These are phyloP conservation scores for Naganishia kalamii DNA, from an alignment of 768 basidiomycete genomes.

Conservation along the genomic window DNA sequence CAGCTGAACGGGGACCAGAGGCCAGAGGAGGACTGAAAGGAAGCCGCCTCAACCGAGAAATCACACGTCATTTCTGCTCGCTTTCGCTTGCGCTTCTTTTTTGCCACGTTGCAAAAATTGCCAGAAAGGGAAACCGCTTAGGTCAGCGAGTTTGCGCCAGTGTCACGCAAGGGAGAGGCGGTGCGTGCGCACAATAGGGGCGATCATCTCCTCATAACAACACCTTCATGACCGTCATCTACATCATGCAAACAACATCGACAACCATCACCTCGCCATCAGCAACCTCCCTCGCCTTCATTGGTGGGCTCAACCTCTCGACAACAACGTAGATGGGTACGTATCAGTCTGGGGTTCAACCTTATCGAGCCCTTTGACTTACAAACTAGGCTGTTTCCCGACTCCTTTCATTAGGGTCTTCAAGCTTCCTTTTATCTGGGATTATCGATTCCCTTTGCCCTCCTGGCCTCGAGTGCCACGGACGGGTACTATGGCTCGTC, in stretches of 20 bases:
- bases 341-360: slow-evolving; percentile 5
- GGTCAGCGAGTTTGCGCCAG: not conserved
- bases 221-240: not conserved
- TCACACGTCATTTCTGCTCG: not conserved
- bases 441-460: not conserved
- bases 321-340: not conserved
- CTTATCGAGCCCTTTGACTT: slow-evolving; percentile 9
- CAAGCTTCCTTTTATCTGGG: not conserved
- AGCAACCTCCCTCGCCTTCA: slow-evolving; percentile 9
- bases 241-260: not conserved
- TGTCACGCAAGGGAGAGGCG: not conserved
- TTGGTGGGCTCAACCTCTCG: slow-evolving; percentile 2
- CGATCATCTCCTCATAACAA: not conserved
- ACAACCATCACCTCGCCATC: not conserved
- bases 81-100: not conserved
- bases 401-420: slow-evolving; percentile 17
- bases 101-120: not conserved
- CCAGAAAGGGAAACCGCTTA: not conserved
- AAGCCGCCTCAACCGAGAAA: not conserved
- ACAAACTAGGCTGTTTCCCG: slow-evolving; percentile 11
- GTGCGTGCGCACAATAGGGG: too few species aligned
- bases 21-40: not conserved
- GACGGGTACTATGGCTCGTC: not conserved
- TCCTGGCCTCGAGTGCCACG: not conserved
- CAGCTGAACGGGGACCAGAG: not conserved